Percentiles rank a stretch among this genome's conserved stretches.
Conservation (phyloP, 306 rosid species). For the Pterocarpus macrocarpus region DNA sequence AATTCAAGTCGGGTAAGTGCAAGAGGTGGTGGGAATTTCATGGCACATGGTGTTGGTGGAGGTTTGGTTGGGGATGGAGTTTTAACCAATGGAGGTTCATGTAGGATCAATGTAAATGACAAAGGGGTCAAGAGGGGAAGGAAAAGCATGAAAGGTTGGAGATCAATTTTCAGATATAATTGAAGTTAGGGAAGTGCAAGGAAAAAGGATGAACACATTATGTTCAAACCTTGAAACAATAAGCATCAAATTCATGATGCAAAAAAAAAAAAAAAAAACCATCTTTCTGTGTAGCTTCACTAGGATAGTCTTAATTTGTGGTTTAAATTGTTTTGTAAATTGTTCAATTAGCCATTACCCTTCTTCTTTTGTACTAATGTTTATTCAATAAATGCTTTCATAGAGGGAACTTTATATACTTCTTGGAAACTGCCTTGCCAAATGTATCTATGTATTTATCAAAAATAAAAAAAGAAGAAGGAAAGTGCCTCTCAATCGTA, state of each 20-base stretch:
- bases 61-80: too few species aligned
- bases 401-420: slow-evolving; percentile 43
- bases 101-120: too few species aligned
- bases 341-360: slow-evolving; percentile 45
- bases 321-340: slow-evolving; percentile 47
- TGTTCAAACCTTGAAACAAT: slow-evolving; percentile 65
- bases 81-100: too few species aligned
- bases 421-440: slow-evolving; percentile 44
- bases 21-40: too few species aligned
- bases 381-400: slow-evolving; percentile 47
- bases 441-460: not conserved
- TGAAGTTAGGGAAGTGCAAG: too few species aligned
- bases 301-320: slow-evolving; percentile 49
- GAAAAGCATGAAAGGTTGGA: too few species aligned
- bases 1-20: too few species aligned
- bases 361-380: slow-evolving; percentile 50
- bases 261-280: not conserved
- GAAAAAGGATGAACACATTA: slow-evolving; percentile 16
- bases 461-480: slow-evolving; percentile 17
- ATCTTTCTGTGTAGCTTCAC: slow-evolving; percentile 49
- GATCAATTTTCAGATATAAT: too few species aligned
- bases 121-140: too few species aligned
- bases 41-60: too few species aligned
- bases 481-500: slow-evolving; percentile 26
- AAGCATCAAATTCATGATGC: slow-evolving; percentile 28